Evolutionary conservation across 140 eudicot species (phyloP).

Genomic region (Erigeron philadelphicus): DNA sequence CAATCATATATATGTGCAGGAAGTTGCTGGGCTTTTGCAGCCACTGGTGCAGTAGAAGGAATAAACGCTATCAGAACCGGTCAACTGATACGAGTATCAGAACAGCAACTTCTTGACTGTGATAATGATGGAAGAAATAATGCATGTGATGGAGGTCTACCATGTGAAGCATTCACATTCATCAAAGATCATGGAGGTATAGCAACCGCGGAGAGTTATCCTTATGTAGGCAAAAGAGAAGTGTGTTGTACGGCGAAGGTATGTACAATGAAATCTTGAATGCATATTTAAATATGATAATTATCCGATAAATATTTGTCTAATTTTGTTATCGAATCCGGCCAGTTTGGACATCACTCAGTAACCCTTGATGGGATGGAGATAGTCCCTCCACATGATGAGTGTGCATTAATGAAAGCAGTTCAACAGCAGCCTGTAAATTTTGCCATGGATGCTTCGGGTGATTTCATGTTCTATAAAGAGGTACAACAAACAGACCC

Average conservation of each 20-base stretch:
- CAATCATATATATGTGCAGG: not conserved
- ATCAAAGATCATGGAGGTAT: constrained; percentile 50
- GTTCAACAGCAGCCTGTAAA: constrained; percentile 51
- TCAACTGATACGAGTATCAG: constrained; percentile 45
- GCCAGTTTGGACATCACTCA: constrained; percentile 8
- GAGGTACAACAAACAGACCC: constrained; percentile 30
- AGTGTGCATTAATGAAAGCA: constrained; percentile 40
- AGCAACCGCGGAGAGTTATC: constrained; percentile 49
- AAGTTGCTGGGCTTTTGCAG: constrained; percentile 27
- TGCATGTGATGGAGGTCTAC: constrained; percentile 62
- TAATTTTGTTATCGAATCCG: not conserved
- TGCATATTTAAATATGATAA: not conserved
- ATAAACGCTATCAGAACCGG: constrained; percentile 48
- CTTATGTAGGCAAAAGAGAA: constrained; percentile 45
- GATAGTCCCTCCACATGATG: constrained; percentile 32
- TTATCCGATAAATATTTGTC: not conserved
- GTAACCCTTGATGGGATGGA: constrained; percentile 23
- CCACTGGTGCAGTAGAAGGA: constrained; percentile 24
- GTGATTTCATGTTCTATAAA: constrained; percentile 37
- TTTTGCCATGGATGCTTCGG: constrained; percentile 43
- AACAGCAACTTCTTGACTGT: constrained; percentile 72
- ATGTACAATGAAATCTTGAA: not conserved
- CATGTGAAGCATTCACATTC: constrained; percentile 43
- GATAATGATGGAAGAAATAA: constrained; percentile 33
- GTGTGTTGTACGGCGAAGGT: constrained; percentile 44